phyloP scores from a whole-genome alignment of 495 filamentous ascomycete species.

The Neurospora tetraspora region DNA sequence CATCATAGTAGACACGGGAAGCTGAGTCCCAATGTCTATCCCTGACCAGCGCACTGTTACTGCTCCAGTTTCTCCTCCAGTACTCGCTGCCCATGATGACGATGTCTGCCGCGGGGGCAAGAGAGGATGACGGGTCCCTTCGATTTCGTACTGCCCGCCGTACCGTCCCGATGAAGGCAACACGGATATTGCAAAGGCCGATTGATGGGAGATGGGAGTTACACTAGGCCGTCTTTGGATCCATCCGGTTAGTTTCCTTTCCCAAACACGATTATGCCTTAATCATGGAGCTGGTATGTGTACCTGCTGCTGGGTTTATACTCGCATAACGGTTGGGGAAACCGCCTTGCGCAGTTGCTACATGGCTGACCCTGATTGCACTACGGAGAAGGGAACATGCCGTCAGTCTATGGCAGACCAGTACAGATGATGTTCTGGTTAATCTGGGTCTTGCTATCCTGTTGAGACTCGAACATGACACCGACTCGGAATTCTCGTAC shows the following conservation, averaged over 20 bases:
- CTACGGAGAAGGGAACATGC: slow-evolving; percentile 7
- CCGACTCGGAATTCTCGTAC: slow-evolving; percentile 7
- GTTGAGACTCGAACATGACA: neutral
- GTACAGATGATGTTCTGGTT: neutral
- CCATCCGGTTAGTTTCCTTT: neutral
- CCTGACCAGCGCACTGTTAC: slow-evolving; percentile 10
- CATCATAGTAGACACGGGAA: neutral
- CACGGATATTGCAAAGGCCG: slow-evolving; percentile 16
- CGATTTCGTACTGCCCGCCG: neutral
- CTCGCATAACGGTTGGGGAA: slow-evolving; percentile 29
- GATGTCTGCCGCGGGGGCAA: slow-evolving; percentile 2
- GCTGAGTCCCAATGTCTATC: slow-evolving; percentile 6
- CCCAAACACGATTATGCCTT: neutral
- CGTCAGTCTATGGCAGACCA: slow-evolving; percentile 1
- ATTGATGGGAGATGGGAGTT: slow-evolving; percentile 7
- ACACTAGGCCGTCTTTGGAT: slow-evolving; percentile 12
- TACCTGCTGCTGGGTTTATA: slow-evolving; percentile 24
- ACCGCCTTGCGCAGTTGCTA: slow-evolving; percentile 29
- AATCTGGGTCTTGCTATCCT: neutral
- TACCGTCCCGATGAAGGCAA: slow-evolving; percentile 5
- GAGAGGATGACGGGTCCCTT: slow-evolving; percentile 3
- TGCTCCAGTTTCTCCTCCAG: slow-evolving; percentile 4
- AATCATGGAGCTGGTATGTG: neutral
- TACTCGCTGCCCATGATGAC: slow-evolving; percentile 8
- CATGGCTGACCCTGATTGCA: slow-evolving; percentile 32